phyloP scores from a whole-genome alignment of 768 basidiomycete genomes.

The Tephrocybe sp. region DNA sequence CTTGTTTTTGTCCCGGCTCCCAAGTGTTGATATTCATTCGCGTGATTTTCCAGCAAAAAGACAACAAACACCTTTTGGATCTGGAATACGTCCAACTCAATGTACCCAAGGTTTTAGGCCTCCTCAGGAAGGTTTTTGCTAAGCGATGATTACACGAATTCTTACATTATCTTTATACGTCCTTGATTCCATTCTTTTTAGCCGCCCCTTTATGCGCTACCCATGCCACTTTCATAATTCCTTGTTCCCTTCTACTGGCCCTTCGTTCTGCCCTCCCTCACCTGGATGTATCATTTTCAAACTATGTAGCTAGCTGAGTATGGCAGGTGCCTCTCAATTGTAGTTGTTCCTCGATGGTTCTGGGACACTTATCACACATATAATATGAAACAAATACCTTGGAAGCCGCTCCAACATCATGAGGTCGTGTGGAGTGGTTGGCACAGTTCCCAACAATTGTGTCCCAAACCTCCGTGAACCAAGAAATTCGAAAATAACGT shows the following conservation, averaged over 20 bases:
- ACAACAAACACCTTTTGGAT: conserved; percentile 94
- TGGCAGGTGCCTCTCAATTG: conserved; percentile 22
- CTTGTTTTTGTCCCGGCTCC: neutral
- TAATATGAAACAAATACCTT: neutral
- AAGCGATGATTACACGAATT: conserved; percentile 57
- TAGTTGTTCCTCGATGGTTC: conserved; percentile 11
- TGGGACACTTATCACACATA: neutral
- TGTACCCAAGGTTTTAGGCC: conserved; percentile 88
- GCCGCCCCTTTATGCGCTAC: conserved; percentile 20
- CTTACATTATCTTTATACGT: conserved; percentile 28
- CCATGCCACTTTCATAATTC: conserved; percentile 10
- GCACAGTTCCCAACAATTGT: no score
- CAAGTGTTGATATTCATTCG: neutral
- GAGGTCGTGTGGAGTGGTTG: no score
- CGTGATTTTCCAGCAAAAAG: conserved; percentile 76
- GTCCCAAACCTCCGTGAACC: no score
- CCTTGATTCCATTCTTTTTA: conserved; percentile 20
- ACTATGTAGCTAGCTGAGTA: conserved; percentile 23
- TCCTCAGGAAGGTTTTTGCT: conserved; percentile 92
- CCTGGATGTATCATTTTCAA: conserved; percentile 36
- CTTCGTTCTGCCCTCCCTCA: conserved; percentile 17
- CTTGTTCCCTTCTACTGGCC: conserved; percentile 12
- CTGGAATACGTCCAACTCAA: conserved; percentile 97
- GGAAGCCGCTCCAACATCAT: no score
- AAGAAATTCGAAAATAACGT: no score